These are phyloP conservation scores for Pseudonitzschia delicatissima DNA, from an alignment of 108 stramenopile species.

Conservation along the genomic window DNA sequence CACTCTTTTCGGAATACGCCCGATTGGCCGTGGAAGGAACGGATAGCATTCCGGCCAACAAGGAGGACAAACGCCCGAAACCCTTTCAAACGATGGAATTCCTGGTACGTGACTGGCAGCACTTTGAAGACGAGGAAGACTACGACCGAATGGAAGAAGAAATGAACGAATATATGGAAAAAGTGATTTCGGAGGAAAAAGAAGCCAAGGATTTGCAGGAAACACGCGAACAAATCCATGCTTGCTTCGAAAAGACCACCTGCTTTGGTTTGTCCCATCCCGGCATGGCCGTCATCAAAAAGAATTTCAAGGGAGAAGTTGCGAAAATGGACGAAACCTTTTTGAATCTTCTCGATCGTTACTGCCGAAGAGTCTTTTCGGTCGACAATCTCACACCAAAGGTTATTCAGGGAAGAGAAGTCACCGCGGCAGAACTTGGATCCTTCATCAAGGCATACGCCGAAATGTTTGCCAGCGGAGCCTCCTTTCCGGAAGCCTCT, in stretches of 20 bases:
- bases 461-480: slow-evolving; percentile 87
- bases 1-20: slow-evolving; percentile 97
- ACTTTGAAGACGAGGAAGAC: slow-evolving; percentile 86
- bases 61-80: slow-evolving; percentile 50
- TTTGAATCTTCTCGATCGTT: slow-evolving; percentile 82
- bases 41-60: not conserved
- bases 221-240: slow-evolving; percentile 90
- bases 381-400: slow-evolving; percentile 70
- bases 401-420: slow-evolving; percentile 77
- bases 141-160: slow-evolving; percentile 76
- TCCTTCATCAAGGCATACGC: slow-evolving; percentile 93
- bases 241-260: slow-evolving; percentile 88
- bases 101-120: slow-evolving; percentile 98
- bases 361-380: slow-evolving; percentile 87
- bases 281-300: slow-evolving; percentile 91
- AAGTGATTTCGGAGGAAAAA: slow-evolving; percentile 73
- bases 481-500: slow-evolving; percentile 91
- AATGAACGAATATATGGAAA: slow-evolving; percentile 84
- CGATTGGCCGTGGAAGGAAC: slow-evolving; percentile 76
- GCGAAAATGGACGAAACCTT: slow-evolving; percentile 79
- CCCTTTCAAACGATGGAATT: slow-evolving; percentile 97
- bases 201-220: slow-evolving; percentile 88
- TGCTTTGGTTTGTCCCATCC: slow-evolving; percentile 97
- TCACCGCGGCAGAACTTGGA: slow-evolving; percentile 90
- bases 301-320: slow-evolving; percentile 90